Percentiles rank a stretch among this genome's conserved stretches.
Conservation (phyloP, 192 early-diverging fungal species). For the Chytriomyces confervae region DNA sequence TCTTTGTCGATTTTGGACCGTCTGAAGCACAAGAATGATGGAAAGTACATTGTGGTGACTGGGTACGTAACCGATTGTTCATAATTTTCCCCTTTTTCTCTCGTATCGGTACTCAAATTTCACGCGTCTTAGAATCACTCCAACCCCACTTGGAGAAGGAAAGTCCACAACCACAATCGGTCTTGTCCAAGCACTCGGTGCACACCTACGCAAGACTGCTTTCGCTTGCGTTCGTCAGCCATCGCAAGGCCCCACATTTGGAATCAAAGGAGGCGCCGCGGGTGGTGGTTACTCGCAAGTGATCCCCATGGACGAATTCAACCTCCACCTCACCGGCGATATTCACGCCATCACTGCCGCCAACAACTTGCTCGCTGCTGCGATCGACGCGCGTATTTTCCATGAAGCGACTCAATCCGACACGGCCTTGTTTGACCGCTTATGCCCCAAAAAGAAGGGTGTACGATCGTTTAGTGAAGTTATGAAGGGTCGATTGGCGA, state of each 20-base stretch:
- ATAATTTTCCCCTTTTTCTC: not conserved
- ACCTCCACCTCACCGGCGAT: slow-evolving; percentile 98
- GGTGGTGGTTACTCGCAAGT: slow-evolving; percentile 99
- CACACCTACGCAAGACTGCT: slow-evolving; percentile 82
- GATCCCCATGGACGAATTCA: slow-evolving; percentile 99
- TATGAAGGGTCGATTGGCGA: slow-evolving; percentile 79
- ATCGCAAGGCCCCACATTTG: slow-evolving; percentile 99
- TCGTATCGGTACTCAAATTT: not conserved
- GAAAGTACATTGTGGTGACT: slow-evolving; percentile 93
- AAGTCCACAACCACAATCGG: slow-evolving; percentile 98
- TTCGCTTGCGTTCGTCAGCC: slow-evolving; percentile 99
- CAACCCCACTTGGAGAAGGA: slow-evolving; percentile 97
- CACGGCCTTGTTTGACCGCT: slow-evolving; percentile 83
- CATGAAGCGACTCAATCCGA: slow-evolving; percentile 89
- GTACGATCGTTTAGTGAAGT: slow-evolving; percentile 80
- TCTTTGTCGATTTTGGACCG: slow-evolving; percentile 81
- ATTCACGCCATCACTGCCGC: slow-evolving; percentile 98
- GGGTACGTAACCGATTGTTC: slow-evolving; percentile 53
- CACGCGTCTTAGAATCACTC: slow-evolving; percentile 74
- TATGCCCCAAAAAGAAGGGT: slow-evolving; percentile 89
- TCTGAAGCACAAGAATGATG: slow-evolving; percentile 77
- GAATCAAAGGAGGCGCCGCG: slow-evolving; percentile 98
- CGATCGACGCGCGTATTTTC: slow-evolving; percentile 97
- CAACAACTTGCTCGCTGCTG: slow-evolving; percentile 96
- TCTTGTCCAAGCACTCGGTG: slow-evolving; percentile 93